Evolutionary conservation across 2,329 filamentous ascomycete genomes (phyloP), one percentile per base, ranked within the genome.

Genomic region (Botrytis porri): DNA sequence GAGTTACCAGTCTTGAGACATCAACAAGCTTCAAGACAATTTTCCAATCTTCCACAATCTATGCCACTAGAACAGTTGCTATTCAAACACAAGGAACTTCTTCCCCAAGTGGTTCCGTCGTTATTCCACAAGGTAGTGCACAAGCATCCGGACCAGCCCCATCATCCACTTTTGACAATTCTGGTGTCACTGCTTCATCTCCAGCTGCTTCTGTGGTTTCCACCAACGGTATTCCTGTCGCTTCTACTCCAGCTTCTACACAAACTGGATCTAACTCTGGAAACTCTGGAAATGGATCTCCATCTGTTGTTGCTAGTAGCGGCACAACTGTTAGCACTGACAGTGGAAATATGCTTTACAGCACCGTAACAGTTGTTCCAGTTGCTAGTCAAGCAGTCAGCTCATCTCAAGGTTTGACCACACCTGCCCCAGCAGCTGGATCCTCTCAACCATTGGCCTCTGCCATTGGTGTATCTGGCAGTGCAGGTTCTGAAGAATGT

Each of bases 331-430:
- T 37, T 14, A 69, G 32, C 32, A 41, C 41, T 25, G 16, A n/a
- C 5, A 43, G 39, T 18, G 39, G 20, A 22, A 8, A 39, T 43
- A 25, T 60, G 18, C 4, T 22, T 32, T 66, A 66, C 37, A 71
- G 60, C 45, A 71, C 70, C 35, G 45, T 65, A 4, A 71, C 70
- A 16, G 61, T 71, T 20, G 20, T 71, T 12, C 70, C 70, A n/a
- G 37, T 71, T 70, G 57, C 67, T n/a, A 35, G 29, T 51, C 41
- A 70, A 70, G 43, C 69, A 70, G 43, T 22, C 16, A 48, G 57
- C 41, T 63, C 69, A 37, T 39, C n/a, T 16, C 39, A 62, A 64
- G 57, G 69, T 41, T 22, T 57, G 18, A 63, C 59, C 37, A 63
- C 57, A 16, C 10, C 69, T 35, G 22, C 69, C 7, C 41, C 57